Evolutionary conservation across 345 rosid species (phyloP).

Genomic region (Syzygium oleosum): DNA sequence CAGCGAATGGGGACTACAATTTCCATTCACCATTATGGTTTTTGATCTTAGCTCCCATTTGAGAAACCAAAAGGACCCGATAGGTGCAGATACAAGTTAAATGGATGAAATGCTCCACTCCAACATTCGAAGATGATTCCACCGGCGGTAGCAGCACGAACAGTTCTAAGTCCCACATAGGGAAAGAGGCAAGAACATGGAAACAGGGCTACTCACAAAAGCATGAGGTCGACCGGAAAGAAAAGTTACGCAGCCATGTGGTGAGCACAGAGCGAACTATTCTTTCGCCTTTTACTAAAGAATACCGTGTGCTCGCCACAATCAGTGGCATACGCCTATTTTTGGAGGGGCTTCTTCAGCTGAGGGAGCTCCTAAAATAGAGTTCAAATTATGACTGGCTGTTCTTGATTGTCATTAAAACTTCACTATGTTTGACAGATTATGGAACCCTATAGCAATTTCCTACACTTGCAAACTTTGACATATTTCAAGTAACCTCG

Average conservation of each 20-base stretch:
- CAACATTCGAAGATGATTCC: background rate
- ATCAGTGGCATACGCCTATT: conserved; percentile 11
- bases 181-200: rapidly evolving
- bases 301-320: conserved; percentile 31
- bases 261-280: conserved; percentile 36
- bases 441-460: too few relatives aligned
- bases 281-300: conserved; percentile 53
- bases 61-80: too few relatives aligned
- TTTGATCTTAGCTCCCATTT: too few relatives aligned
- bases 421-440: too few relatives aligned
- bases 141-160: background rate
- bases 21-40: too few relatives aligned
- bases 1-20: too few relatives aligned
- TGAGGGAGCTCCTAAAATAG: background rate
- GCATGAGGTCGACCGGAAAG: rapidly evolving
- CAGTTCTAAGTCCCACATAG: background rate
- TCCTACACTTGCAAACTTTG: too few relatives aligned
- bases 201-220: rapidly evolving
- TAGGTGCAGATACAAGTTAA: too few relatives aligned
- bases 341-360: background rate
- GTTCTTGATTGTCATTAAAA: too few relatives aligned
- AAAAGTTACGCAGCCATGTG: background rate
- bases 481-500: too few relatives aligned
- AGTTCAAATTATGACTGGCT: background rate
- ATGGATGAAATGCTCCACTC: background rate